Evolutionary conservation across 768 basidiomycete species (phyloP).

Genomic region (Suillus ampliporus): DNA sequence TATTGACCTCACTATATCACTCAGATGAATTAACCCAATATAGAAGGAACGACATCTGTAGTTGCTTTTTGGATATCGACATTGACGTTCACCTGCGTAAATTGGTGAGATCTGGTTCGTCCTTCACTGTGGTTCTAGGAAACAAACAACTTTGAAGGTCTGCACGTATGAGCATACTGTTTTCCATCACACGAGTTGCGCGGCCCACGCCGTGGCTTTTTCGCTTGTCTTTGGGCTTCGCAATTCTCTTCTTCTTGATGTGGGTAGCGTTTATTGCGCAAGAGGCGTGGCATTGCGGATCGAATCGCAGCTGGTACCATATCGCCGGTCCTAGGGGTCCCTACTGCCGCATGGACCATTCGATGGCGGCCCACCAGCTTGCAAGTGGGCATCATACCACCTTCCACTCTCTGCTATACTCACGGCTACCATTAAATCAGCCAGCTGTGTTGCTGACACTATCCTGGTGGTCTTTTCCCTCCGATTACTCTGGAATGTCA

Average conservation of each 20-base stretch:
- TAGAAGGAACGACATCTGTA: constrained; percentile 22
- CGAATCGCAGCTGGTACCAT: constrained; percentile 16
- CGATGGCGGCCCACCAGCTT: constrained; percentile 12
- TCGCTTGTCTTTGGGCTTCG: constrained; percentile 5
- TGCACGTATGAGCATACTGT: constrained; percentile 29
- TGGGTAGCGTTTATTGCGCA: constrained; percentile 18
- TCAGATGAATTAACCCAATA: neutral
- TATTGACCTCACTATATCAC: neutral
- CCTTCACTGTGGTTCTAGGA: neutral
- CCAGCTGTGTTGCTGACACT: constrained; percentile 11
- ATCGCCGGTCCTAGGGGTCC: neutral
- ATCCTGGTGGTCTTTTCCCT: constrained; percentile 15
- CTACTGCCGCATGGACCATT: constrained; percentile 5
- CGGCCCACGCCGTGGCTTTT: constrained; percentile 20
- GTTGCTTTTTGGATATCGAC: constrained; percentile 27
- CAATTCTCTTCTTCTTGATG: constrained; percentile 19
- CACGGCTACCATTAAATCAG: neutral
- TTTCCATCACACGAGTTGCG: constrained; percentile 31
- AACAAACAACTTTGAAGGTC: constrained; percentile 19
- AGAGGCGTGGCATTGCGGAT: constrained; percentile 12
- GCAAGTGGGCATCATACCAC: neutral
- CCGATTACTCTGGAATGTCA: constrained; percentile 20
- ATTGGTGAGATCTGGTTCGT: constrained; percentile 19
- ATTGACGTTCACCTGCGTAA: constrained; percentile 27
- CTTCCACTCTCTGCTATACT: neutral